These are phyloP conservation scores for Pestalotiopsis sp. DNA, from an alignment of 2,329 filamentous ascomycete species.

Conservation along the genomic window DNA sequence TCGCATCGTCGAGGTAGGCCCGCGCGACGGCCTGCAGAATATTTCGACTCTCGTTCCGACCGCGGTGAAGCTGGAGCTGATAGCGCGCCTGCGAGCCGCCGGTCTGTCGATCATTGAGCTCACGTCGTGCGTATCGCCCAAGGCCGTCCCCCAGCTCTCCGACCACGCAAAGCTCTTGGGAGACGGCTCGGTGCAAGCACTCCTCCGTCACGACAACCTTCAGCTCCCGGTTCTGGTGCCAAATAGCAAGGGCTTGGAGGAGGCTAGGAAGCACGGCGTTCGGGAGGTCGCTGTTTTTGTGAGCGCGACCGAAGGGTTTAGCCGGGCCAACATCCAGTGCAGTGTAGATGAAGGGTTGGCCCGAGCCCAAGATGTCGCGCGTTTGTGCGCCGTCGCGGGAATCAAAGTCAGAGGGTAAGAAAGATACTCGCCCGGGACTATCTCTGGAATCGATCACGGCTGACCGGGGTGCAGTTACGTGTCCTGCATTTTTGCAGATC, in stretches of 20 bases:
- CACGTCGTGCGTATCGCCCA: background rate
- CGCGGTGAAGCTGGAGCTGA: background rate
- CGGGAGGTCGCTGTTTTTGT: slow-evolving; percentile 53
- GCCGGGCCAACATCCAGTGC: slow-evolving; percentile 60
- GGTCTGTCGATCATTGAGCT: background rate
- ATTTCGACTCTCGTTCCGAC: background rate
- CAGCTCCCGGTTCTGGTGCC: background rate
- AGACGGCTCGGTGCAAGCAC: background rate
- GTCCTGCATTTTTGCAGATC: slow-evolving; percentile 57
- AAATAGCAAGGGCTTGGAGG: slow-evolving; percentile 48
- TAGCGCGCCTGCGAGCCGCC: background rate
- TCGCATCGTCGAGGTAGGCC: slow-evolving; percentile 1
- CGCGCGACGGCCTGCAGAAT: slow-evolving; percentile 1
- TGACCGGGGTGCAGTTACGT: slow-evolving; percentile 41
- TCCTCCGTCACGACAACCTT: background rate
- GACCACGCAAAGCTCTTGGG: background rate
- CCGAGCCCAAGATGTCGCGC: background rate
- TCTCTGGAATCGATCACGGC: background rate
- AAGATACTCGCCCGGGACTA: background rate
- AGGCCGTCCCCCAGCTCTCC: background rate
- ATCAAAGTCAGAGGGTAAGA: slow-evolving; percentile 1
- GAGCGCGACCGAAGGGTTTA: slow-evolving; percentile 61
- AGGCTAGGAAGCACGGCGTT: slow-evolving; percentile 27
- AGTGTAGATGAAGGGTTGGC: slow-evolving; percentile 54
- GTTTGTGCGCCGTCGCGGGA: background rate